A percentile compares a stretch with the other conserved stretches of the same genome.
These are phyloP conservation scores for Botrytis porri DNA, from an alignment of 2,329 filamentous ascomycete genomes.

Conservation along the genomic window DNA sequence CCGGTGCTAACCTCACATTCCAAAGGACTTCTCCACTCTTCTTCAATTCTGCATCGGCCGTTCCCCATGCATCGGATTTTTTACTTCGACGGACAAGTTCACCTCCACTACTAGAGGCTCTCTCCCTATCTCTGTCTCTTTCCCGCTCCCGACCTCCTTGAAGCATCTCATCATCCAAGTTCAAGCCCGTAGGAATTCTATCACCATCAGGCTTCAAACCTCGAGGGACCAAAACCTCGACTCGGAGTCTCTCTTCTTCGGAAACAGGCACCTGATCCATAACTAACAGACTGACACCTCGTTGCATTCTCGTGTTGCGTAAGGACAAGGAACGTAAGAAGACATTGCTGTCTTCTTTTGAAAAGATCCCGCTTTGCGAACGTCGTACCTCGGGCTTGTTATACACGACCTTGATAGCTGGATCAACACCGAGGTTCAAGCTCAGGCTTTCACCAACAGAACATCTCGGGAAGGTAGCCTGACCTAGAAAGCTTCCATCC, in stretches of 20 bases:
- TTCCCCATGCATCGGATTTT: constrained; percentile 49
- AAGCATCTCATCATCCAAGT: constrained; percentile 17
- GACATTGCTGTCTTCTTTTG: constrained; percentile 50
- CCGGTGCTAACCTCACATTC: constrained; percentile 56
- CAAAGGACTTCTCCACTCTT: constrained; percentile 58
- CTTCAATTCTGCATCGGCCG: constrained; percentile 50
- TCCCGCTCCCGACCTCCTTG: constrained; percentile 27
- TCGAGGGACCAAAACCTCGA: constrained; percentile 50
- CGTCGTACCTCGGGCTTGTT: constrained; percentile 53
- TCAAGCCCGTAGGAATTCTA: constrained; percentile 40
- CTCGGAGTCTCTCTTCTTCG: constrained; percentile 55
- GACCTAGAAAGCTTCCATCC: constrained; percentile 62
- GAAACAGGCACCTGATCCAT: constrained; percentile 61
- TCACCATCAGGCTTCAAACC: constrained; percentile 46
- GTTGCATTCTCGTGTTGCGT: constrained; percentile 48
- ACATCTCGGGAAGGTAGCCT: constrained; percentile 53
- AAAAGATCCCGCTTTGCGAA: constrained; percentile 51
- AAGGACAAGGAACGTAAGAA: constrained; percentile 51
- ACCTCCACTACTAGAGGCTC: neutral
- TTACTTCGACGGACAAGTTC: constrained; percentile 22
- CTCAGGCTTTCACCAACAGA: constrained; percentile 52
- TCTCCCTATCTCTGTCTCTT: constrained; percentile 30
- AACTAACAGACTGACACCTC: constrained; percentile 47
- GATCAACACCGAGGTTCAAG: constrained; percentile 58
- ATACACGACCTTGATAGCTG: constrained; percentile 54